These are phyloP conservation scores for Melanogaster broomeanus DNA, from an alignment of 768 basidiomycete species.

Conservation along the genomic window DNA sequence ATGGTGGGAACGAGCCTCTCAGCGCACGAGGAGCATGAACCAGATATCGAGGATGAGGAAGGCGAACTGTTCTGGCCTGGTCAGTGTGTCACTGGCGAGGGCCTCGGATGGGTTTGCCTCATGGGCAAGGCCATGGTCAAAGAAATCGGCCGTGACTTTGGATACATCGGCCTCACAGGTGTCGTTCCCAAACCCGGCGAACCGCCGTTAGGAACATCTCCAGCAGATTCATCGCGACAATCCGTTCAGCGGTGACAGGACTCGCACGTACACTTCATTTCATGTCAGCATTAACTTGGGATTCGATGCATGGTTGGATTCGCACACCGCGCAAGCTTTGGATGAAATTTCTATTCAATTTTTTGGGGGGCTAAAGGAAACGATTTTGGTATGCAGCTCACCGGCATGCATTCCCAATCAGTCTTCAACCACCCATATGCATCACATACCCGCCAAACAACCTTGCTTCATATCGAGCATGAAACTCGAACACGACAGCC, in stretches of 20 bases:
- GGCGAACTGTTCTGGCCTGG: constrained; percentile 87
- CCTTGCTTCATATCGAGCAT: constrained; percentile 21
- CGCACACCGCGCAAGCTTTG: constrained; percentile 24
- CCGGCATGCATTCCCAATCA: constrained; percentile 12
- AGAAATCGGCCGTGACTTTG: constrained; percentile 76
- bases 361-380: constrained; percentile 12
- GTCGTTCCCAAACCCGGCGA: constrained; percentile 74
- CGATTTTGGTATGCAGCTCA: constrained; percentile 19
- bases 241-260: constrained; percentile 32
- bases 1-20: constrained; percentile 66
- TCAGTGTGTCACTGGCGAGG: constrained; percentile 70
- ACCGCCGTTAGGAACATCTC: constrained; percentile 32
- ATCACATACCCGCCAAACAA: constrained; percentile 7
- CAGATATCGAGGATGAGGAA: constrained; percentile 83
- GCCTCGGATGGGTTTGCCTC: constrained; percentile 84
- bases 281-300: constrained; percentile 30
- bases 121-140: constrained; percentile 87
- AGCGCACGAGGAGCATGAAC: constrained; percentile 71
- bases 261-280: constrained; percentile 20
- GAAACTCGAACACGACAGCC: constrained; percentile 24
- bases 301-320: constrained; percentile 27
- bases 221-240: constrained; percentile 32
- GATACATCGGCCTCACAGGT: constrained; percentile 70
- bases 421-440: constrained; percentile 7
- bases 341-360: constrained; percentile 28